phyloP scores from a whole-genome alignment of 257 asterid genomes.

The Solanum chmielewskii region DNA sequence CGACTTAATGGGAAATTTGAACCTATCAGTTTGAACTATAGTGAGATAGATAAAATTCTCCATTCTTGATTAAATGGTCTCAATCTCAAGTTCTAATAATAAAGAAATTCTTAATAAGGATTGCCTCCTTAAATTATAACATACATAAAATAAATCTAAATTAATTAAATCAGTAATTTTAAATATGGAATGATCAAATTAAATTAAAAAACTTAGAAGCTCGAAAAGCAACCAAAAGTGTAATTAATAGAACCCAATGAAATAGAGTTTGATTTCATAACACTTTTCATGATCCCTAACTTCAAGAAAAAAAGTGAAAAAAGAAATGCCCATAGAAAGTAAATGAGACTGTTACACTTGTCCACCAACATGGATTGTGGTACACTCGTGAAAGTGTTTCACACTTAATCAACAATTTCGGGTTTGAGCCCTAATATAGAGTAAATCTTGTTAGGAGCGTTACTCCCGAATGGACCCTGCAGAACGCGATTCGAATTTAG shows the following conservation, averaged over 20 bases:
- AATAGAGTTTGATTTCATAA: background rate
- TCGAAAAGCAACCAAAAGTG: background rate
- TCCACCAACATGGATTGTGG: background rate
- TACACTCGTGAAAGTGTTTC: rapidly evolving
- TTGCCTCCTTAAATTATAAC: background rate
- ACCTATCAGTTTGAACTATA: background rate
- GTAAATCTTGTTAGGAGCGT: rapidly evolving
- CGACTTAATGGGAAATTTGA: background rate
- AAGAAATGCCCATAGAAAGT: background rate
- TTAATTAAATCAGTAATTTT: background rate
- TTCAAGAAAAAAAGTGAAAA: background rate
- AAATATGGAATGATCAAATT: background rate
- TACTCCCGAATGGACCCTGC: no score
- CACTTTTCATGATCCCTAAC: background rate
- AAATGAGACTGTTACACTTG: background rate
- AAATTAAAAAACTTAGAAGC: background rate
- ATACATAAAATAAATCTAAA: background rate
- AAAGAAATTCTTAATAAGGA: background rate
- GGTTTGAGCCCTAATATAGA: rapidly evolving
- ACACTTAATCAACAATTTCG: rapidly evolving
- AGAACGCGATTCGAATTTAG: no score
- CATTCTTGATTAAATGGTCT: background rate
- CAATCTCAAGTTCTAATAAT: rapidly evolving
- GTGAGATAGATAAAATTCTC: background rate
- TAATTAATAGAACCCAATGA: background rate